Conservation (phyloP, 228 moss, liverwort and hornwort species). For the Sphagnum magellanicum region DNA sequence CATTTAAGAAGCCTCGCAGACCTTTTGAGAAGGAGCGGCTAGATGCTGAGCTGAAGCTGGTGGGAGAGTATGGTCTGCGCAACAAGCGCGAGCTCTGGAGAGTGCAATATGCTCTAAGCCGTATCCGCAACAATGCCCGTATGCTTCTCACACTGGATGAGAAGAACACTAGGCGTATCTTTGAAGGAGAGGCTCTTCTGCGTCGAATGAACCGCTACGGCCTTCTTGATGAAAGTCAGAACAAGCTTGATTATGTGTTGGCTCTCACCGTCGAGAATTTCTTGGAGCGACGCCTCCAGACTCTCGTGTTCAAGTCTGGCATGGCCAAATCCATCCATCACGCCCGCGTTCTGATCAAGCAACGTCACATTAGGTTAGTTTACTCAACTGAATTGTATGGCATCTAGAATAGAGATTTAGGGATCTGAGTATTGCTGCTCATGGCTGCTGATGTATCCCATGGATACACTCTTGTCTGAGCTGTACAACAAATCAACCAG, state of each 20-base stretch:
- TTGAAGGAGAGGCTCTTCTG: slow-evolving; percentile 47
- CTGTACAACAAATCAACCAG: too few relatives aligned
- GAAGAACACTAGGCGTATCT: slow-evolving; percentile 46
- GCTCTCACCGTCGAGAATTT: slow-evolving; percentile 43
- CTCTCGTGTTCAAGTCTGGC: slow-evolving; percentile 84
- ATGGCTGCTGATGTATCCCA: too few relatives aligned
- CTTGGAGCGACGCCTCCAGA: slow-evolving; percentile 71
- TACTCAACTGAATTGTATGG: too few relatives aligned
- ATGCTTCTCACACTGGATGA: slow-evolving; percentile 39
- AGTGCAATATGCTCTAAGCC: slow-evolving; percentile 56
- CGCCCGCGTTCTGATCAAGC: slow-evolving; percentile 87
- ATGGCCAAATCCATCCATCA: slow-evolving; percentile 99
- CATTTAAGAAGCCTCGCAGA: slow-evolving; percentile 88
- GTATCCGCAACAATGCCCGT: slow-evolving; percentile 41
- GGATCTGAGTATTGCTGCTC: too few relatives aligned
- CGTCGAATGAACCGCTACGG: slow-evolving; percentile 46
- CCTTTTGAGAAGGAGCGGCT: slow-evolving; percentile 92
- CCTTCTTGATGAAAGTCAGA: slow-evolving; percentile 38
- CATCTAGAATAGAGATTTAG: too few relatives aligned
- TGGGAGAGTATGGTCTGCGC: slow-evolving; percentile 44
- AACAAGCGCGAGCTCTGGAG: slow-evolving; percentile 52
- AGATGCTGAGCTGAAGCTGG: slow-evolving; percentile 57
- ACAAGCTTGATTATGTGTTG: slow-evolving; percentile 48
- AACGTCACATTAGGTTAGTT: slow-evolving; percentile 81
- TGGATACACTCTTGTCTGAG: too few relatives aligned